A percentile compares a stretch with the other conserved stretches of the same genome.
Evolutionary conservation across 495 filamentous ascomycete species (phyloP).

Genomic region (Hypoxylon crocopeplum): DNA sequence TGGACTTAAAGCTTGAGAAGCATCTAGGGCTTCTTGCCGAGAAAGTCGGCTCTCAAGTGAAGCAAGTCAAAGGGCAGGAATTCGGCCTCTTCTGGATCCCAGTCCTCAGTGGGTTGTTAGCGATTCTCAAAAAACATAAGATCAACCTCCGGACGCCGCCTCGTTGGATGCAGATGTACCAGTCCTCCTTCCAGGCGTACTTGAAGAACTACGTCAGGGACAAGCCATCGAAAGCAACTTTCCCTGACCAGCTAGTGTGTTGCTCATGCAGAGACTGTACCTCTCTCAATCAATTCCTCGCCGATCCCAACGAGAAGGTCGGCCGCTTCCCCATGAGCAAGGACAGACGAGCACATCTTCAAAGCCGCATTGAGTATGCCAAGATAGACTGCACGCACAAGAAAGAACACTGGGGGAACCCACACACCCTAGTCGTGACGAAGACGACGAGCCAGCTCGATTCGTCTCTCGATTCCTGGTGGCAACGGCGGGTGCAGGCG

Average conservation of each 20-base stretch:
- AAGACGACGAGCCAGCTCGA: neutral
- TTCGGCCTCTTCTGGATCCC: slow-evolving; percentile 34
- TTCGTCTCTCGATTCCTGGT: neutral
- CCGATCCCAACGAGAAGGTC: neutral
- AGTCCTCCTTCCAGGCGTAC: slow-evolving; percentile 25
- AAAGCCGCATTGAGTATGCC: neutral
- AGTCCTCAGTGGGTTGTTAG: slow-evolving; percentile 21
- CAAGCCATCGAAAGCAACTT: slow-evolving; percentile 5
- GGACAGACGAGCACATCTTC: neutral
- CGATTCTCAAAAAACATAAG: slow-evolving; percentile 16
- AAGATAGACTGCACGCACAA: neutral
- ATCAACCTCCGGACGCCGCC: slow-evolving; percentile 4
- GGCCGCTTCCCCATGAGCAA: neutral
- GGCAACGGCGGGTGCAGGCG: neutral
- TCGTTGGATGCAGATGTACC: slow-evolving; percentile 25
- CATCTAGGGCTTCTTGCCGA: slow-evolving; percentile 17
- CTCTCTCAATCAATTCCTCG: slow-evolving; percentile 16
- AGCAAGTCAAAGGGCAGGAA: slow-evolving; percentile 6
- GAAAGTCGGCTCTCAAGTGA: slow-evolving; percentile 11
- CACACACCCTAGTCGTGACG: neutral
- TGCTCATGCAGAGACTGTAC: slow-evolving; percentile 21
- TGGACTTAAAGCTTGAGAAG: neutral
- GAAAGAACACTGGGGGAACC: neutral
- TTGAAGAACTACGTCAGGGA: slow-evolving; percentile 16
- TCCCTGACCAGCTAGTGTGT: neutral